Base-by-base conservation (phyloP, 441 rosid species). In the Isatis lusitanica region DNA sequence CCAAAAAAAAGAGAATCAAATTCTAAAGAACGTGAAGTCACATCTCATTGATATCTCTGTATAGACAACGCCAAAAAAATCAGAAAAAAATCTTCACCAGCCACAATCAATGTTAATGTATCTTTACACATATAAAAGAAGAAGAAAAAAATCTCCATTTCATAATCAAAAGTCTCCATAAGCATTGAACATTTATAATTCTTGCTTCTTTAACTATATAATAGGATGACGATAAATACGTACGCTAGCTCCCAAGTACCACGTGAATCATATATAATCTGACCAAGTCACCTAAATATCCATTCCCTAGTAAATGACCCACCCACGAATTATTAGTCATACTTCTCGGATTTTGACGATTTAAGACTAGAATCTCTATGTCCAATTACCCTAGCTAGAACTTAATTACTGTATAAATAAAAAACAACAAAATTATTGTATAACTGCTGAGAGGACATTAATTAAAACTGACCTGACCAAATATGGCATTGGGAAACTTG, bases 401-500 rank as follows among this genome's bases (percentile, higher is more conserved):
- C 24, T 21, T 21, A n/a, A n/a, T n/a, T n/a, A 1, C 28, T 26
- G 4, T 21, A 33, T 9, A 31, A 13, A 33, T 66, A 52, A 38
- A 52, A 38, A 28, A 16, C 17, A 28, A 58, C 3, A n/a, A 65
- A 47, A 9, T 0, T 50, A 9, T 16, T 9, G 6, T 7, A n/a
- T n/a, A n/a, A n/a, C n/a, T n/a, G n/a, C n/a, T n/a, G 40, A 43
- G 13, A 9, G 33, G 13, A 26, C 1, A 21, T 38, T 16, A 9
- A 30, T 17, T 1, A 35, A 58, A 56, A 53, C 68, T 66, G 56
- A 86, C 90, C 90, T 84, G 90, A 5, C 88, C 88, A 3, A 84
- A 70, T 48, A 51, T 55, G 60, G 87, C 86, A 35, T 72, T 82
- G 0, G 90, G 85, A 60, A 86, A 74, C 76, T 81, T 86, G 52